Evolutionary conservation across 306 rosid genomes (phyloP), one percentile per base, ranked within the genome.

Genomic region (Medicago lupulina): DNA sequence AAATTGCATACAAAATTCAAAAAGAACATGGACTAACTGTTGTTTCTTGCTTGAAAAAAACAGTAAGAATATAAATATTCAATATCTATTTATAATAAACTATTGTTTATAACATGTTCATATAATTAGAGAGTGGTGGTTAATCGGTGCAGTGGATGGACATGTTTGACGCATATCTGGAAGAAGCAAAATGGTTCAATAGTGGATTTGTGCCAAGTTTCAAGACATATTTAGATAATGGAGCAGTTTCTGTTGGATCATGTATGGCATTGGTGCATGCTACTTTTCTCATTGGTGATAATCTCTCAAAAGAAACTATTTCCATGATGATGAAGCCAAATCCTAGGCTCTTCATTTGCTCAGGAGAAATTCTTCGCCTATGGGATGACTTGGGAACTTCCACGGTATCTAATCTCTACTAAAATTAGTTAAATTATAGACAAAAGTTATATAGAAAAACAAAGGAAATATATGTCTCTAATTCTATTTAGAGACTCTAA

Each of bases 381-480:
- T 85, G 86, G 89, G 86, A 85, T 3, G 89, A 85, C 34, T 73
- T 85, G 25, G 89, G 89, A 73, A 85, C 89, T 15, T 85, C 89
- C 73, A 73, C 16, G 68, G 84, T 82, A 85, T 61, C 67, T 10
- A n/a, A 60, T 13, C 19, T 3, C 1, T 28, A 31, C 4, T 13
- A 13, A 14, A 14, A 4, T 18, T 3, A 17, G n/a, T 54, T 3
- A 9, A 54, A 54, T 18, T 54, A 18, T 0, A 19, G 0, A 9
- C 14, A 53, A 53, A 53, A 53, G 4, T 53, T 16, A 16, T 49
- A 51, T 16, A 31, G 6, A 5, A 5, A 4, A 31, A 31, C n/a
- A 31, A 31, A 1, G 23, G 2, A 25, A 31, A 31, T 51, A 5
- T n/a, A 53, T 53, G 7, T 50, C 18, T 49, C 9, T 15, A 44